These are phyloP conservation scores for Cryptosporidium tyzzeri DNA, from an alignment of 169 alveolate species.

Conservation along the genomic window DNA sequence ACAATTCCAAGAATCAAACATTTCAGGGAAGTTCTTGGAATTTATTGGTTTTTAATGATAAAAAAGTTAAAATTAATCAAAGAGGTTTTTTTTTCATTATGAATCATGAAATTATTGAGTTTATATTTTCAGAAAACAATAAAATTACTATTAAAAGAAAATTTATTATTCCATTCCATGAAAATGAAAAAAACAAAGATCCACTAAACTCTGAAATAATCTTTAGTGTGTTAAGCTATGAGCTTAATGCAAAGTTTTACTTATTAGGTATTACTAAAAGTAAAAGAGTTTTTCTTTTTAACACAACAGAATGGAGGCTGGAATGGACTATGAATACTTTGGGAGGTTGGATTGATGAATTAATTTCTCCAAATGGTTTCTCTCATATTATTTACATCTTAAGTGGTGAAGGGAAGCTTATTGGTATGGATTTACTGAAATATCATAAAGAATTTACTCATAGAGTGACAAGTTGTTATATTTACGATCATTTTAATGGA, in stretches of 20 bases:
- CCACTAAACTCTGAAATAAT: neutral
- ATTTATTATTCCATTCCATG: neutral
- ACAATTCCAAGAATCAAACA: neutral
- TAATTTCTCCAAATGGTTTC: constrained; percentile 52
- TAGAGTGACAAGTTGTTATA: neutral
- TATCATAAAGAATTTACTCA: neutral
- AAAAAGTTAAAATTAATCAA: neutral
- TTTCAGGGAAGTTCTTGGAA: neutral
- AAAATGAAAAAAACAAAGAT: neutral
- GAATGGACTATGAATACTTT: constrained; percentile 33
- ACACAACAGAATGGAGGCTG: constrained; percentile 1
- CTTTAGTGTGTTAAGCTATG: neutral
- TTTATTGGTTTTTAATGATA: neutral
- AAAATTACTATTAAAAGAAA: neutral
- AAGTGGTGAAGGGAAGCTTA: constrained; percentile 49
- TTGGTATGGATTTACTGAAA: constrained; percentile 27
- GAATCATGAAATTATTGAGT: neutral
- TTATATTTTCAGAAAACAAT: neutral
- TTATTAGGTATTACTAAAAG: constrained; percentile 36
- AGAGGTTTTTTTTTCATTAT: neutral
- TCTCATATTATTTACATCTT: constrained; percentile 50
- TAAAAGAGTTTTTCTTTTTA: constrained; percentile 13
- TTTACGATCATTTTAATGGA: neutral
- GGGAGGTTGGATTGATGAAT: constrained; percentile 57
- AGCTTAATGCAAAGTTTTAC: neutral